Percentiles rank a stretch among this genome's conserved stretches.
Conservation (phyloP, 2,329 filamentous ascomycete genomes). For the Fusarium setosum region DNA sequence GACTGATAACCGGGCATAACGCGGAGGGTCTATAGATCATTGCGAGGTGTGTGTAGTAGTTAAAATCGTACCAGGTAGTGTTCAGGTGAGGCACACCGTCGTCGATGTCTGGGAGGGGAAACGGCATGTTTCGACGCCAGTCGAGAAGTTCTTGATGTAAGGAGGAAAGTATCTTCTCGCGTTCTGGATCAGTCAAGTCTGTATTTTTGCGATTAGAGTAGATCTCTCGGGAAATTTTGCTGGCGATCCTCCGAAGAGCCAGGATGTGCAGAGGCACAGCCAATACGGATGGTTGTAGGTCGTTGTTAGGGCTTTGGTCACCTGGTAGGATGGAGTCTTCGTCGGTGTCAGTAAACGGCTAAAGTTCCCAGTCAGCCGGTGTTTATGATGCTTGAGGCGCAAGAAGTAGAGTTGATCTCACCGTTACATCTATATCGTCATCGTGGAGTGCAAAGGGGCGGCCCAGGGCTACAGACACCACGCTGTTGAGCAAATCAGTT, state of each 20-base stretch:
- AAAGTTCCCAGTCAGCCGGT: neutral
- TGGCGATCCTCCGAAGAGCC: constrained; percentile 52
- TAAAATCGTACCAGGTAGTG: constrained; percentile 59
- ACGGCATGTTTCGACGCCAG: constrained; percentile 58
- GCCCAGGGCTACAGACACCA: constrained; percentile 57
- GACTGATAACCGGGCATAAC: constrained; percentile 51
- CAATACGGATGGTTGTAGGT: constrained; percentile 49
- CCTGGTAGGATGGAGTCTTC: constrained; percentile 48
- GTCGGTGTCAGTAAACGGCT: constrained; percentile 52
- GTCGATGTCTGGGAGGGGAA: constrained; percentile 53
- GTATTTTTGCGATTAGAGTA: constrained; percentile 46
- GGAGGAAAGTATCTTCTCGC: constrained; percentile 47
- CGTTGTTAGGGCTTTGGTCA: constrained; percentile 27
- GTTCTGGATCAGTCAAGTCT: constrained; percentile 34
- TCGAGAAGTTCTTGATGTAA: constrained; percentile 55
- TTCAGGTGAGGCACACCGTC: constrained; percentile 55
- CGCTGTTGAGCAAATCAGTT: constrained; percentile 26
- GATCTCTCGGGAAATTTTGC: constrained; percentile 52
- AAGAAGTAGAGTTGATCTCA: constrained; percentile 22
- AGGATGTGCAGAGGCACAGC: constrained; percentile 57
- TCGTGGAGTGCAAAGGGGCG: constrained; percentile 59
- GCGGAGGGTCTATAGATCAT: constrained; percentile 59
- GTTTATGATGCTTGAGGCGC: neutral
- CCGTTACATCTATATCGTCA: constrained; percentile 56
- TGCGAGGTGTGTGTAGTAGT: constrained; percentile 58